These are phyloP conservation scores for Citrus reticulata DNA, from an alignment of 345 rosid species.

Conservation along the genomic window DNA sequence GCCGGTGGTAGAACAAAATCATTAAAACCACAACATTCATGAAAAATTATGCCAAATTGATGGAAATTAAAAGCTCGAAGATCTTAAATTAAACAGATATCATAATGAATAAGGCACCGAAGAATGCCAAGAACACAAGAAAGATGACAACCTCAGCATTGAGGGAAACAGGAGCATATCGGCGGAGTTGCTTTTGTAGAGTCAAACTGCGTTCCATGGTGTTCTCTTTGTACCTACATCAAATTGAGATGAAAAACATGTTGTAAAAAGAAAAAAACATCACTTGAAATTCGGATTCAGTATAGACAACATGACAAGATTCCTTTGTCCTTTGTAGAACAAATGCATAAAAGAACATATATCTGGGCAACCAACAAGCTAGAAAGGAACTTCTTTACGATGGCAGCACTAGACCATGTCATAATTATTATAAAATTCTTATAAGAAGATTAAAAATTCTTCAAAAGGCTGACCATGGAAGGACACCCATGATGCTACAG, in stretches of 20 bases:
- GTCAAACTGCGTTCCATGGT: slow-evolving; percentile 44
- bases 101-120: neutral
- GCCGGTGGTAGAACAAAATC: neutral
- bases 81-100: neutral
- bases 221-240: slow-evolving; percentile 60
- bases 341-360: neutral
- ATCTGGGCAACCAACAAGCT: neutral
- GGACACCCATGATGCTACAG: neutral
- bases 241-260: slow-evolving; percentile 26
- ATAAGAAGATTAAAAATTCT: neutral
- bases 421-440: neutral
- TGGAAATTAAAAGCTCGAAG: neutral
- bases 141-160: slow-evolving; percentile 53
- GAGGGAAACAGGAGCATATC: slow-evolving; percentile 76
- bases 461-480: neutral
- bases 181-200: slow-evolving; percentile 67
- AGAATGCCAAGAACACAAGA: slow-evolving; percentile 8
- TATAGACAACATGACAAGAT: neutral
- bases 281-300: neutral
- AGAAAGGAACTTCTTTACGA: neutral
- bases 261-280: neutral
- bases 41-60: neutral
- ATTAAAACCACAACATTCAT: neutral
- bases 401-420: neutral
- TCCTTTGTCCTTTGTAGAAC: neutral